Evolutionary conservation across 1,284 basidiomycete species (phyloP), one percentile per base, ranked within the genome.

Genomic region (Sporisorium scitamineum): DNA sequence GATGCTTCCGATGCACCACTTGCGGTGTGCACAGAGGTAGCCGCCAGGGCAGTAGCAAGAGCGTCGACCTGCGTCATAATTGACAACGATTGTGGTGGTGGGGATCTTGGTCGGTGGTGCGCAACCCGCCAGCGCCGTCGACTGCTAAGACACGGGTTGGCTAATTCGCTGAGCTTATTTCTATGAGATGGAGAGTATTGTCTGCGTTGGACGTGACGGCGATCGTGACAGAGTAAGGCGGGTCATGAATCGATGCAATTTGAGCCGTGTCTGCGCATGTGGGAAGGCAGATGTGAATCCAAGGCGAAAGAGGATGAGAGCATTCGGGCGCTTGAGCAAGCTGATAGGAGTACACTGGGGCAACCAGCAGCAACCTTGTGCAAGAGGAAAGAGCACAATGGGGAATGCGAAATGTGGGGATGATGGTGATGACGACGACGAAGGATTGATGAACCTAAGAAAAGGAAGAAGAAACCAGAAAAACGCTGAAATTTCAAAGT

Each of bases 61-160:
- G 44, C 39, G 29, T 71, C 59, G 27, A 61, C 41, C 54, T 71
- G 69, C 18, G 69, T 62, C 69, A 69, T 69, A 32, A 13, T 59
- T 37, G 42, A 10, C n/a, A 24, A 6, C n/a, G 18, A 16, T 18
- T 7, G 16, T 13, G 32, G 32, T 50, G 42, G 27, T 26, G 29
- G n/a, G n/a, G n/a, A n/a, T n/a, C n/a, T n/a, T n/a, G n/a, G n/a
- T n/a, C n/a, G n/a, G n/a, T 31, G 41, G 41, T 44, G 16, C 39
- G 34, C 18, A 11, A 31, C 18, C 26, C 18, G 48, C 48, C 20
- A 20, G 29, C 18, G n/a, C 29, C 11, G 11, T 31, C n/a, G 54
- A 41, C 18, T 44, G 41, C 18, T 8, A 27, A 9, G 39, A 26
- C 20, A n/a, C 50, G 20, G 31, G 9, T 32, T n/a, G 58, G 11